Evolutionary conservation across 2,329 filamentous ascomycete genomes (phyloP), one percentile per base, ranked within the genome.

Genomic region (Sordariomycetes sp.): DNA sequence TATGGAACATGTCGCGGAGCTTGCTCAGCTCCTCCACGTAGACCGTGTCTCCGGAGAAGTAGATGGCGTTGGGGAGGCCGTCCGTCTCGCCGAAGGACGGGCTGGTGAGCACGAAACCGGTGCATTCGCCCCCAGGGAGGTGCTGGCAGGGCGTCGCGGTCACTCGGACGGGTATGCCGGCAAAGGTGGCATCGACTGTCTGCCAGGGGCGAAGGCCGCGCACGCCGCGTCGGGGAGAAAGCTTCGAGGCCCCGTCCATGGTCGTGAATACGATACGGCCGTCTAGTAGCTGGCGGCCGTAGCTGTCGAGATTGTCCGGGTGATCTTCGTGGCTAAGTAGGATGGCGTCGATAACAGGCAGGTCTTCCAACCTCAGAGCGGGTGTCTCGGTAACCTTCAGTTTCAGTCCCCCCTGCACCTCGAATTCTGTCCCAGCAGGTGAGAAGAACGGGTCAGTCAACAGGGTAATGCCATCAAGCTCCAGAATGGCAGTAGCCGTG

Each of bases 321-420:
- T 79, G 77, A 63, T 79, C 74, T 63, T 79, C 77, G 59, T 80
- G 77, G 63, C 73, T 77, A 10, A 79, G 69, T 1, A 79, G 69
- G 3, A 79, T 66, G n/a, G 71, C 76, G 55, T 79, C 76, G 60
- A 79, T 76, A 11, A 65, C 65, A 0, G 77, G 77, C 0, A 79
- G 67, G 1, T 74, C 58, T 1, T 69, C 61, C 0, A 78, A 65
- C 0, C 61, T 56, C 0, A 77, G 61, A 2, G 72, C 72, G 0
- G 75, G 73, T 1, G 62, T 60, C 34, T 71, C 66, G 14, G 65
- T 62, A 25, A 63, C 68, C 16, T 66, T 69, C 11, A 76, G 65
- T 14, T 11, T 40, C 2, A 67, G 34, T 1, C 55, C 25, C 5
- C 64, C 37, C 25, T 66, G 66, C 1, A 64, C 18, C 7, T 70